A percentile compares a stretch with the other conserved stretches of the same genome.
phyloP scores from a whole-genome alignment of 345 rosid species.

The Gossypium raimondii region DNA sequence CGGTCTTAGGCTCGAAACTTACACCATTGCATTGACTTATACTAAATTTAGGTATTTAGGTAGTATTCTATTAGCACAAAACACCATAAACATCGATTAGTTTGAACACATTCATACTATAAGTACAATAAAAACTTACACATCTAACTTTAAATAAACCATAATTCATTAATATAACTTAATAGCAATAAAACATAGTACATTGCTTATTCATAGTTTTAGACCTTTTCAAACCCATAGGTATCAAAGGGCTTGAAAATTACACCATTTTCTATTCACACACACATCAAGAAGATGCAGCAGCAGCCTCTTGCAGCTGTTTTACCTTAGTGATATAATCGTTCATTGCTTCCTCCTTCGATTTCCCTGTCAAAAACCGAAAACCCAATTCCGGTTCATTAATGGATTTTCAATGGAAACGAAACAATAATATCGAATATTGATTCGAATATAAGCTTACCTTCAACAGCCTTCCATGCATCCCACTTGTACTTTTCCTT shows the following conservation, averaged over 20 bases:
- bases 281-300: slow-evolving; percentile 30
- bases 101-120: too few species aligned
- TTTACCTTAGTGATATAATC: slow-evolving; percentile 79
- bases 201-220: not conserved
- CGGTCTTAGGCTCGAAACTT: too few species aligned
- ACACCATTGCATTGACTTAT: too few species aligned
- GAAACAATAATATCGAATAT: not conserved
- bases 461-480: slow-evolving; percentile 97
- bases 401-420: not conserved
- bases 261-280: not conserved
- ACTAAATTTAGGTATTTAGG: too few species aligned
- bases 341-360: slow-evolving; percentile 66
- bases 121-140: too few species aligned
- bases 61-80: too few species aligned
- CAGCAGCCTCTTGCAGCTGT: slow-evolving; percentile 57
- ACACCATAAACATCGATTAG: too few species aligned
- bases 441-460: slow-evolving; percentile 21
- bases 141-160: not conserved
- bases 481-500: slow-evolving; percentile 96
- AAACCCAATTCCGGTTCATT: not conserved
- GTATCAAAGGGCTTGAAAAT: not conserved
- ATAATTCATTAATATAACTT: not conserved
- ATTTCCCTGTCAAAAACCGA: slow-evolving; percentile 31
- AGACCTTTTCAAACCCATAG: not conserved
- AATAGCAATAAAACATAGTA: not conserved